These are phyloP conservation scores for Fusarium albosuccineum DNA, from an alignment of 2,329 filamentous ascomycete species.

Conservation along the genomic window DNA sequence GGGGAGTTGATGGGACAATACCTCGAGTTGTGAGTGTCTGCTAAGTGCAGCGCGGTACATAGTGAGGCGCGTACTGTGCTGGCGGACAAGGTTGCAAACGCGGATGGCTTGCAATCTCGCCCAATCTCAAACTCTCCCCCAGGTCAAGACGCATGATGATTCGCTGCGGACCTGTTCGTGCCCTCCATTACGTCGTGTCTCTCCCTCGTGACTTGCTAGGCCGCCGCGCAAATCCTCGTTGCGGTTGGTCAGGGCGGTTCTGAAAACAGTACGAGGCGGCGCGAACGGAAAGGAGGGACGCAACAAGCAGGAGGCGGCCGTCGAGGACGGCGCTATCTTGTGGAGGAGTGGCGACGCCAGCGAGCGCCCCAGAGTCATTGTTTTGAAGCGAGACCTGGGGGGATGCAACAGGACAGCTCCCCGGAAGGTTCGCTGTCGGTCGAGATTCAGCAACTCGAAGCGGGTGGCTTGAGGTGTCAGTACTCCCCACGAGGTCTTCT, in stretches of 20 bases:
- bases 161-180: slow-evolving; percentile 20
- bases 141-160: slow-evolving; percentile 30
- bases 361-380: slow-evolving; percentile 35
- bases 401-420: slow-evolving; percentile 1
- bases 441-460: slow-evolving; percentile 16
- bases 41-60: slow-evolving; percentile 25
- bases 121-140: slow-evolving; percentile 37
- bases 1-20: slow-evolving; percentile 9
- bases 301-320: slow-evolving; percentile 15
- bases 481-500: slow-evolving; percentile 1
- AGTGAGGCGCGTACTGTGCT: slow-evolving; percentile 37
- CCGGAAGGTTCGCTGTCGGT: slow-evolving; percentile 4
- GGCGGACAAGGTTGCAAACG: slow-evolving; percentile 35
- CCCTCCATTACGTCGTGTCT: slow-evolving; percentile 34
- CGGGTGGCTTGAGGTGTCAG: slow-evolving; percentile 7
- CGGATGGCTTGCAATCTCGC: slow-evolving; percentile 33
- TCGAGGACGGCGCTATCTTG: slow-evolving; percentile 3
- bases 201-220: slow-evolving; percentile 29
- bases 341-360: slow-evolving; percentile 27
- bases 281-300: slow-evolving; percentile 9
- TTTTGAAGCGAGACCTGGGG: slow-evolving; percentile 15
- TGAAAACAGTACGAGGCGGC: slow-evolving; percentile 33
- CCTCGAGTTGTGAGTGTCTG: slow-evolving; percentile 7
- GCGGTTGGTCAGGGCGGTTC: slow-evolving; percentile 26
- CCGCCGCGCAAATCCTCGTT: slow-evolving; percentile 8